Base-by-base conservation (phyloP, 2,329 filamentous ascomycete species). In the Mycosphaerella sp. region DNA sequence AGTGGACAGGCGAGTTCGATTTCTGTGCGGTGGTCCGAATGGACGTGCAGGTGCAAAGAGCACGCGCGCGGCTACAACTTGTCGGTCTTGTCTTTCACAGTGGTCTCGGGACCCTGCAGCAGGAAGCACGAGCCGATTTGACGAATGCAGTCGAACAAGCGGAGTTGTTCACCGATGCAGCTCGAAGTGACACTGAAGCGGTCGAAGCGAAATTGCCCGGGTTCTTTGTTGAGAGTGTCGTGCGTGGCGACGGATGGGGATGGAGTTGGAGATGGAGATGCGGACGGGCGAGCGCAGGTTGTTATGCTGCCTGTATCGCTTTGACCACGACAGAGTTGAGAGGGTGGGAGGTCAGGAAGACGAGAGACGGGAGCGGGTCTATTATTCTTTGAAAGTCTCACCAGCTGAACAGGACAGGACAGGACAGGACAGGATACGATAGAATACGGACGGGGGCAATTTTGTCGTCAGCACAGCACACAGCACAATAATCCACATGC, bases 21-120 rank as follows among this genome's bases (percentile, higher is more conserved):
- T 21, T 46, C n/a, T n/a, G 45, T 39, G 45, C 34, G 5, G 40
- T 42, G 40, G 11, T 14, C 14, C 40, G 6, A 8, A 5, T 7
- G 10, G 34, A 9, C 34, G 6, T n/a, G 10, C 34, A 11, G 34
- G 4, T 38, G 34, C 10, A 17, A 42, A 17, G 40, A 9, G 40
- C 46, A 49, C 36, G 36, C 46, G 46, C 46, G 46, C 46, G 38
- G 46, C 46, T 49, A 41, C 29, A 38, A 46, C 17, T 32, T 45
- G 26, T n/a, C 26, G 5, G 26, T 29, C 26, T 29, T 14, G 26
- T 17, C 26, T 14, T 14, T 38, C 34, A 45, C 26, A 31, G 43
- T 31, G 21, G 21, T 21, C 21, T 21, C 31, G 6, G n/a, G 29
- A 38, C 45, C 45, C 45, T 47, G 45, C 45, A 47, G 45, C 34